These are phyloP conservation scores for Ganoderma multipileum DNA, from an alignment of 1,284 basidiomycete species.

Conservation along the genomic window DNA sequence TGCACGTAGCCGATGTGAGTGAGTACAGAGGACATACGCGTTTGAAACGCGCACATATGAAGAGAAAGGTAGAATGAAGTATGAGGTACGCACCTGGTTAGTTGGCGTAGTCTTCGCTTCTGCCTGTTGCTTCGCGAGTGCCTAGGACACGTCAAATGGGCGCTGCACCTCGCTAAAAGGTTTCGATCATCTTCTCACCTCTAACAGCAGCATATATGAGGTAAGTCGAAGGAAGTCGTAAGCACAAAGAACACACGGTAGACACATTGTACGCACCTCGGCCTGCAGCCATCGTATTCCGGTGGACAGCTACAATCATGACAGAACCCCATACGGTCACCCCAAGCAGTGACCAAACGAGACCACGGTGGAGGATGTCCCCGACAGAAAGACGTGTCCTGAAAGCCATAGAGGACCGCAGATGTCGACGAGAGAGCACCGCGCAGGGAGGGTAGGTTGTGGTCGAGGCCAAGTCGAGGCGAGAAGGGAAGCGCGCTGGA, in stretches of 20 bases:
- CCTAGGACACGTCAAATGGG: conserved; percentile 11
- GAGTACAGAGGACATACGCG: not conserved
- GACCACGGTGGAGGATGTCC: conserved; percentile 38
- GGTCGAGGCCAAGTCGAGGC: not conserved
- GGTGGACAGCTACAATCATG: conserved; percentile 41
- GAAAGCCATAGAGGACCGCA: conserved; percentile 23
- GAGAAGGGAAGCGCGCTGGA: not conserved
- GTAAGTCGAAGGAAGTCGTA: not conserved
- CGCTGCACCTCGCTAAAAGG: not conserved
- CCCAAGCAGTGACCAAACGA: conserved; percentile 38
- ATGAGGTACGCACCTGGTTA: not conserved
- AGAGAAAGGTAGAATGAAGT: not conserved
- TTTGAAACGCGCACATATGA: not conserved
- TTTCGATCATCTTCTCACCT: not conserved
- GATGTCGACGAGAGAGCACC: not conserved
- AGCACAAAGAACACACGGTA: not conserved
- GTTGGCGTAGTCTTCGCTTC: not conserved
- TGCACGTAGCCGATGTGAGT: conserved; percentile 1
- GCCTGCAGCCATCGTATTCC: conserved; percentile 37
- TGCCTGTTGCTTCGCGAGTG: conserved; percentile 7
- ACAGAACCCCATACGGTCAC: conserved; percentile 39
- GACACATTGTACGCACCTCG: conserved; percentile 31
- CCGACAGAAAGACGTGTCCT: conserved; percentile 30
- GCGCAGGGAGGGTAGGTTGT: not conserved
- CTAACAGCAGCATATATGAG: not conserved